These are phyloP conservation scores for Talaromyces sp. DNA, from an alignment of 2,329 filamentous ascomycete genomes.

Conservation along the genomic window DNA sequence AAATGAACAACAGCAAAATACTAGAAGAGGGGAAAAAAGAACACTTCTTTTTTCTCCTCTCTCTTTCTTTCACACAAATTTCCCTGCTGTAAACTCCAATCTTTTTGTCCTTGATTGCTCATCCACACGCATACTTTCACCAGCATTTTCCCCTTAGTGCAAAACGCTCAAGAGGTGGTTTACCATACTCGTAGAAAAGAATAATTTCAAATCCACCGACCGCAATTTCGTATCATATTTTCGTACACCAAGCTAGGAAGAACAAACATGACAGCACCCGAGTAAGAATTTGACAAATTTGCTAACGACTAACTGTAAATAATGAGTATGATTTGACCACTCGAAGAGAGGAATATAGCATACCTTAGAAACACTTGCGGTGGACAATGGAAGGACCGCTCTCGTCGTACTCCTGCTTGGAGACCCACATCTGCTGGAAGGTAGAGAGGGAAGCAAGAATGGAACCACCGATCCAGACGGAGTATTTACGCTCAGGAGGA, in stretches of 20 bases:
- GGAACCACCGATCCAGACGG: slow-evolving; percentile 99
- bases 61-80: slow-evolving; percentile 24
- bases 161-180: slow-evolving; percentile 35
- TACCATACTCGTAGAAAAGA: slow-evolving; percentile 25
- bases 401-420: slow-evolving; percentile 99
- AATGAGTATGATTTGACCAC: not conserved
- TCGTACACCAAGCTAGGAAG: slow-evolving; percentile 44
- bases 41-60: not conserved
- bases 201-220: slow-evolving; percentile 27
- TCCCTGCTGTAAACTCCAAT: slow-evolving; percentile 35
- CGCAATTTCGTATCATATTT: slow-evolving; percentile 38
- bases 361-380: slow-evolving; percentile 99
- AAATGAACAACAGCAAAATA: not conserved
- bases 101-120: slow-evolving; percentile 8
- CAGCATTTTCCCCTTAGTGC: slow-evolving; percentile 19
- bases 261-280: slow-evolving; percentile 31
- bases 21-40: not conserved
- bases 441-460: slow-evolving; percentile 98
- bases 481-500: slow-evolving; percentile 99
- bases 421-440: slow-evolving; percentile 99
- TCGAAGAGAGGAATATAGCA: not conserved
- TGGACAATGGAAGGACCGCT: slow-evolving; percentile 98
- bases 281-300: slow-evolving; percentile 28
- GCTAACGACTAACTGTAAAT: slow-evolving; percentile 10
- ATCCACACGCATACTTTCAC: slow-evolving; percentile 14